Percentiles rank a stretch among this genome's conserved stretches.
Evolutionary conservation across 176 grass and related monocot genomes (phyloP).

Genomic region (Poa annua): DNA sequence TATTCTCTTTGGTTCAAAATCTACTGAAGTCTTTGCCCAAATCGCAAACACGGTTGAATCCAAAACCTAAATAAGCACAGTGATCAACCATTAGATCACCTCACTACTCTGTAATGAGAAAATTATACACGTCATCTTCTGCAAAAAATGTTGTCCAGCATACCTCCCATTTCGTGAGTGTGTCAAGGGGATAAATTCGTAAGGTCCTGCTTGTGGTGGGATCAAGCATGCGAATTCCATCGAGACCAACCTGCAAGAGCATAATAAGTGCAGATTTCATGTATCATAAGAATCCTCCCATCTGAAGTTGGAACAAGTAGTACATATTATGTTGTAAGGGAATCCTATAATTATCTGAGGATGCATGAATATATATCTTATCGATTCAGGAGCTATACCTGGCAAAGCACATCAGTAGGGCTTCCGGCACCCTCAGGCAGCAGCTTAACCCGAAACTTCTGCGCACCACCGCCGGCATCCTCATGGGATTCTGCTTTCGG

Average conservation of each 20-base stretch:
- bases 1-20: constrained; percentile 78
- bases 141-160: constrained; percentile 23
- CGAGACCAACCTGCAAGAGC: constrained; percentile 81
- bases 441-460: constrained; percentile 95
- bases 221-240: constrained; percentile 99
- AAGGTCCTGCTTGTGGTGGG: constrained; percentile 77
- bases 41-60: constrained; percentile 90
- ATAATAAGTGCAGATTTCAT: not conserved
- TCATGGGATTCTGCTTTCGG: constrained; percentile 73
- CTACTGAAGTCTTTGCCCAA: constrained; percentile 93
- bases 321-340: not conserved
- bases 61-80: constrained; percentile 58
- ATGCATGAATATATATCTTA: constrained; percentile 9
- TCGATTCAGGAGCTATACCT: constrained; percentile 49
- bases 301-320: not conserved
- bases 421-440: constrained; percentile 80
- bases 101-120: not conserved
- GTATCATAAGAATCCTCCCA: not conserved
- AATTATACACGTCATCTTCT: constrained; percentile 1
- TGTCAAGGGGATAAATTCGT: constrained; percentile 89
- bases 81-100: constrained; percentile 32
- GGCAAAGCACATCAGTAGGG: constrained; percentile 89
- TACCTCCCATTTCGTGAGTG: constrained; percentile 87
- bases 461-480: constrained; percentile 75
- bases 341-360: not conserved